Conservation (phyloP, 148 eudicot species). For the Rhododendron molle region DNA sequence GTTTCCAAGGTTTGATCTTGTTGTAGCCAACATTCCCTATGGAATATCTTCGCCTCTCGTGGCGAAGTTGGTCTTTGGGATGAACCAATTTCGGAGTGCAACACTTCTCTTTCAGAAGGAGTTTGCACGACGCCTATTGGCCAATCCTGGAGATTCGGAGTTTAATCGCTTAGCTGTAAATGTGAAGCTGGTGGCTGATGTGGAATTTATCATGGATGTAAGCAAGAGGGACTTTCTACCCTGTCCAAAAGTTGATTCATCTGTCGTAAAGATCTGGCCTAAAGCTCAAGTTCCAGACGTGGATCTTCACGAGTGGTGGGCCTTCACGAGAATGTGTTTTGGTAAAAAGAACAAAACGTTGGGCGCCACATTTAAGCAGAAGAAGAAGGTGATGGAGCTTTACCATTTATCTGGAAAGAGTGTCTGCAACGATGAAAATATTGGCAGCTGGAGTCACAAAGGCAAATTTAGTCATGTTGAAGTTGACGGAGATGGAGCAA, state of each 20-base stretch:
- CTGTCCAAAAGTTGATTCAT: slow-evolving; percentile 84
- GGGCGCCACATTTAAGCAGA: slow-evolving; percentile 89
- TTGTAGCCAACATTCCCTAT: slow-evolving; percentile 95
- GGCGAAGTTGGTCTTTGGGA: slow-evolving; percentile 74
- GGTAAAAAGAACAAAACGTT: slow-evolving; percentile 90
- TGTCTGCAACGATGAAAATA: slow-evolving; percentile 19
- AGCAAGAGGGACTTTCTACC: slow-evolving; percentile 88
- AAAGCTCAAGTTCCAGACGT: slow-evolving; percentile 57
- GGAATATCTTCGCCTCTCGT: slow-evolving; percentile 84
- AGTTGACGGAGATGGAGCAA: slow-evolving; percentile 21
- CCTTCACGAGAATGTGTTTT: slow-evolving; percentile 80
- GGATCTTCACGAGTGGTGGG: slow-evolving; percentile 86
- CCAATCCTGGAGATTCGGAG: slow-evolving; percentile 94
- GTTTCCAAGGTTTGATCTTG: slow-evolving; percentile 77
- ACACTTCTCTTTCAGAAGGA: slow-evolving; percentile 92
- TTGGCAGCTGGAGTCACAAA: background rate
- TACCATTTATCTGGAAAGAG: slow-evolving; percentile 39
- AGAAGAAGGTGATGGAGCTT: slow-evolving; percentile 73
- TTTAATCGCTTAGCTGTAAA: slow-evolving; percentile 83
- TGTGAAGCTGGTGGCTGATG: slow-evolving; percentile 75
- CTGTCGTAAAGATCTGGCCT: slow-evolving; percentile 65
- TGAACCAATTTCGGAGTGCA: slow-evolving; percentile 52
- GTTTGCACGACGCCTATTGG: slow-evolving; percentile 78
- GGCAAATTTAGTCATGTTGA: slow-evolving; percentile 19
- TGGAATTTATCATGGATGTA: slow-evolving; percentile 78